Evolutionary conservation across 139 green algal species (phyloP).

Genomic region (Micractinium sp.): DNA sequence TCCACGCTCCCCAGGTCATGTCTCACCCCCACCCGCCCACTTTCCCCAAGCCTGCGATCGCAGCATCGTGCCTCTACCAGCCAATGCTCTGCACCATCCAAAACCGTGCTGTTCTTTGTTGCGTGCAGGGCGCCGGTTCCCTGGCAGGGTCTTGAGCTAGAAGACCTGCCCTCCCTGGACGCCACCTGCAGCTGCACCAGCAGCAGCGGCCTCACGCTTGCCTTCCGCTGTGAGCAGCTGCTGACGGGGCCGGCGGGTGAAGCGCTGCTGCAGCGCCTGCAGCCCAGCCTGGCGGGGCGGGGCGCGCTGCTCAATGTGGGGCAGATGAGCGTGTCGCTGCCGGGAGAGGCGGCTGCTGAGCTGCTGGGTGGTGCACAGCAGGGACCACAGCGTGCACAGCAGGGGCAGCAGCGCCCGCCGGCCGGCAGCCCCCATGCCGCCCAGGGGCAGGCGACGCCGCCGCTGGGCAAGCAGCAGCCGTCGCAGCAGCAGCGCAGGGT

Average conservation of each 20-base stretch:
- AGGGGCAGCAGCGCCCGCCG: neutral
- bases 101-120: neutral
- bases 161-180: neutral
- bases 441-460: neutral
- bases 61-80: neutral
- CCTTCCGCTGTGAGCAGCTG: conserved; percentile 26
- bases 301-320: conserved; percentile 18
- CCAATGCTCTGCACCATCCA: too few species aligned
- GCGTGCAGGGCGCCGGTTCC: conserved; percentile 21
- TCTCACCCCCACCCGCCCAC: neutral
- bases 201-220: neutral
- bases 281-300: conserved; percentile 17
- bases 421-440: neutral
- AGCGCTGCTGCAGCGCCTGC: conserved; percentile 4
- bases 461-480: neutral
- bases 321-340: neutral
- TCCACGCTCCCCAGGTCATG: too few species aligned
- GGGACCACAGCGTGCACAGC: neutral
- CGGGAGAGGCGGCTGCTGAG: neutral
- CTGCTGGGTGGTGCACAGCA: neutral
- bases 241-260: neutral
- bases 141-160: conserved; percentile 28
- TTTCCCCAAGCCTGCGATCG: neutral
- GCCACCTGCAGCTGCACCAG: conserved; percentile 9
- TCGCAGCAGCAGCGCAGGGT: neutral